Conservation (phyloP, 768 basidiomycete species). For the Suillus discolor region DNA sequence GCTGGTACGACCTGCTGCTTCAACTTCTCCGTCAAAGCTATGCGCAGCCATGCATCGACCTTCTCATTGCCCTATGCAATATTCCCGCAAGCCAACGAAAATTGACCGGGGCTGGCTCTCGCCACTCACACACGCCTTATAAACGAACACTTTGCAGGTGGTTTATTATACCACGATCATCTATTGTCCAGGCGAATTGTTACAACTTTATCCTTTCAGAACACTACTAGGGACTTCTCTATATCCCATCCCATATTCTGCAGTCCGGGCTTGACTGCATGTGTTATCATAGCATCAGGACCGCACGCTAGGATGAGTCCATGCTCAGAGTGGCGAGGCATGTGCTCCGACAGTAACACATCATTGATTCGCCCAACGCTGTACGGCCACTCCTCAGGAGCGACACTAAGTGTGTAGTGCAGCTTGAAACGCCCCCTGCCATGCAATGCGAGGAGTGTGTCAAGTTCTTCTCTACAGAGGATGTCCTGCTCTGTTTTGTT, state of each 20-base stretch:
- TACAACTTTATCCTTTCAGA: constrained; percentile 22
- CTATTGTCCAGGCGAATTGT: neutral
- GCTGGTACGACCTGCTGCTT: neutral
- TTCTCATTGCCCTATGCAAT: neutral
- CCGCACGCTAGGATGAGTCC: constrained; percentile 53
- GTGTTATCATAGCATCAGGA: constrained; percentile 43
- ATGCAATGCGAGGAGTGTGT: constrained; percentile 34
- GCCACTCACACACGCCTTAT: neutral
- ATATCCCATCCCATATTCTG: constrained; percentile 39
- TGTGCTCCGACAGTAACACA: constrained; percentile 38
- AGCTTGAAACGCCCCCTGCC: constrained; percentile 37
- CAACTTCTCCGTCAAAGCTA: neutral
- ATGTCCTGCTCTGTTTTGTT: constrained; percentile 55
- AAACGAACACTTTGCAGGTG: neutral
- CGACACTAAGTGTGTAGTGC: constrained; percentile 43
- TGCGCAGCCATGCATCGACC: neutral
- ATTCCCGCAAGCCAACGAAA: neutral
- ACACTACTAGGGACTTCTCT: constrained; percentile 34
- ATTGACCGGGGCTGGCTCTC: neutral
- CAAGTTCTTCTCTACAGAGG: constrained; percentile 51
- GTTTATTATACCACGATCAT: neutral
- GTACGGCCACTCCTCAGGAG: constrained; percentile 40
- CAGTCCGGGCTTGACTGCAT: constrained; percentile 34
- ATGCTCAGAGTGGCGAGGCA: constrained; percentile 43
- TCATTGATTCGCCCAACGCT: constrained; percentile 44